Evolutionary conservation across 768 basidiomycete genomes (phyloP).

Genomic region (Leccinum uliginosum): DNA sequence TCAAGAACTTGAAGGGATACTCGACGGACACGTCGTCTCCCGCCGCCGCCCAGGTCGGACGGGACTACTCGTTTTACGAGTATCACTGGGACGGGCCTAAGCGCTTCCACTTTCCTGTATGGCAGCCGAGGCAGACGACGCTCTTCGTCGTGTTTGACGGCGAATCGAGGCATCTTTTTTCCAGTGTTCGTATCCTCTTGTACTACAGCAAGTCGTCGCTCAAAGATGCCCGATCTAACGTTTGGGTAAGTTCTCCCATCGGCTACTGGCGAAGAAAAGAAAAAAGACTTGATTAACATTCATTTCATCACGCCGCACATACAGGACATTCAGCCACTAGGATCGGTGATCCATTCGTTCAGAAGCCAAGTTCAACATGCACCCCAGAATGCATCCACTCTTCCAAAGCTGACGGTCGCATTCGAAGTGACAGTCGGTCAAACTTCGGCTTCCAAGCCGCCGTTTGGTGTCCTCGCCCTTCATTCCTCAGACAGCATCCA

Average conservation of each 20-base stretch:
- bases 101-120: slow-evolving; percentile 16
- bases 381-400: slow-evolving; percentile 11
- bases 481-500: slow-evolving; percentile 3
- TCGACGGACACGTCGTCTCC: background rate
- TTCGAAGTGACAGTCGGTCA: slow-evolving; percentile 17
- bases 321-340: slow-evolving; percentile 19
- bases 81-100: slow-evolving; percentile 23
- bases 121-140: slow-evolving; percentile 24
- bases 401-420: slow-evolving; percentile 18
- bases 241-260: slow-evolving; percentile 16
- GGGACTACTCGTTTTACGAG: slow-evolving; percentile 15
- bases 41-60: background rate
- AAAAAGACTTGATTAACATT: background rate
- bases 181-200: slow-evolving; percentile 17
- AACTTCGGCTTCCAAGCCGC: slow-evolving; percentile 1
- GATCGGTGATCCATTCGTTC: slow-evolving; percentile 7
- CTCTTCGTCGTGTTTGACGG: slow-evolving; percentile 21
- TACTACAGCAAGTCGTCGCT: slow-evolving; percentile 9
- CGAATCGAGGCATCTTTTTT: slow-evolving; percentile 19
- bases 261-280: background rate
- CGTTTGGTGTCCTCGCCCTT: slow-evolving; percentile 13
- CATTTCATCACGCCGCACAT: background rate
- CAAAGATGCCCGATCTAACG: slow-evolving; percentile 10
- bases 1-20: background rate
- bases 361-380: slow-evolving; percentile 1